Base-by-base conservation (phyloP, 306 rosid genomes). In the Lathyrus oleraceus region DNA sequence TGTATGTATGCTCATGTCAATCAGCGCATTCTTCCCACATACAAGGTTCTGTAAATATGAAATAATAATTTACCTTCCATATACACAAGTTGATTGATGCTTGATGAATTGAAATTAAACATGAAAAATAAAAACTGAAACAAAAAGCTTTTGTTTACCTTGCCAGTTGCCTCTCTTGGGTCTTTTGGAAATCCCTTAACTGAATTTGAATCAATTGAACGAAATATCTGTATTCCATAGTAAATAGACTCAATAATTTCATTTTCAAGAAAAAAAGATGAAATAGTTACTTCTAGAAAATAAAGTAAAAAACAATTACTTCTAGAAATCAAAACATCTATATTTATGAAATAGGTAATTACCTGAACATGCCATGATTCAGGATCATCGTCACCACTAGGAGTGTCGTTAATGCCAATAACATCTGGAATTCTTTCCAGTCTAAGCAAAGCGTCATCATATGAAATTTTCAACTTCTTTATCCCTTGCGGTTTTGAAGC, bases 281-380 rank as follows among this genome's bases (percentile, higher is more conserved):
- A 72, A 60, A 36, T 4, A 53, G 44, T 23, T 60, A 57, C 42
- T 52, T 39, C 53, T 19, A 45, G 60, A 65, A 72, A 76, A 70
- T 57, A 32, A 6, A 32, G 8, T 32, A 32, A 32, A 32, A 70
- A 60, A 36, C 1, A 60, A 52, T 23, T 60, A 57, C 47, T 52
- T 39, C 54, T 15, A 39, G 61, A 65, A 76, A 70, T 57, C 57
- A 52, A 74, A 42, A 6, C 10, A 42, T 75, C 15, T 62, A 65
- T 61, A 9, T 20, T 44, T 61, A 61, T 61, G 45, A 38, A 43
- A 40, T 51, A 76, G 28, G 57, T 35, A 44, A 53, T 70, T 74
- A 94, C 99, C 91, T 94, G 99, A 76, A 87, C 95, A 85, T 94
- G 97, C 99, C 99, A 94, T 78, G 87, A 77, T 82, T 94, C 97